phyloP scores from a whole-genome alignment of 345 rosid genomes.

The Syzygium grande region DNA sequence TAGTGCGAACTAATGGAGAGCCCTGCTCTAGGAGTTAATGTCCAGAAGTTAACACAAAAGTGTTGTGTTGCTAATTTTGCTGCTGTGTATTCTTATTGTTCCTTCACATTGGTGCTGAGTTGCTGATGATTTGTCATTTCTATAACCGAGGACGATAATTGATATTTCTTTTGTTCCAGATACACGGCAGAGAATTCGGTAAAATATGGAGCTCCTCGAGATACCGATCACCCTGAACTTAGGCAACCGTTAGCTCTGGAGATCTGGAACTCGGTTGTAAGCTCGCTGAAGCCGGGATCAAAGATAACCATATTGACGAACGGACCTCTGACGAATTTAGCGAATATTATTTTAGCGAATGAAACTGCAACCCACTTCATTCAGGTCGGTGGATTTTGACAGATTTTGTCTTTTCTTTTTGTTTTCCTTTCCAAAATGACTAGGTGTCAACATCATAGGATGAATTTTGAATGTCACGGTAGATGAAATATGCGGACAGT shows the following conservation, averaged over 20 bases:
- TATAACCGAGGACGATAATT: not conserved
- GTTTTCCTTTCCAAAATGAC: not conserved
- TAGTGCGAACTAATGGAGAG: not conserved
- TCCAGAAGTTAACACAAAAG: not conserved
- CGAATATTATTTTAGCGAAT: constrained; percentile 39
- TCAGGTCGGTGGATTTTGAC: constrained; percentile 31
- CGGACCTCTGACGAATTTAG: constrained; percentile 82
- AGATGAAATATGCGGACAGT: not conserved
- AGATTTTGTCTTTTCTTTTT: not conserved
- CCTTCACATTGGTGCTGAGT: not conserved
- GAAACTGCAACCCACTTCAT: constrained; percentile 31
- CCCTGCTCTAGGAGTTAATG: not conserved
- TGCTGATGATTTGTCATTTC: not conserved
- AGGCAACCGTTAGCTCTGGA: constrained; percentile 69
- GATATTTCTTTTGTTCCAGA: constrained; percentile 16
- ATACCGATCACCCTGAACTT: constrained; percentile 63
- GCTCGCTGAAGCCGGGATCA: constrained; percentile 29
- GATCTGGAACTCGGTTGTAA: constrained; percentile 47
- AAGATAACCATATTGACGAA: constrained; percentile 64
- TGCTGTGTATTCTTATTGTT: not conserved
- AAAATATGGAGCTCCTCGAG: constrained; percentile 55
- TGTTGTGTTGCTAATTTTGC: not conserved
- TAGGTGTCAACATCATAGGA: not conserved
- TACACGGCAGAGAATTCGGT: constrained; percentile 72
- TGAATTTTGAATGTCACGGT: not conserved